Conservation (phyloP, 2,329 filamentous ascomycete genomes). For the Talaromyces islandicus region DNA sequence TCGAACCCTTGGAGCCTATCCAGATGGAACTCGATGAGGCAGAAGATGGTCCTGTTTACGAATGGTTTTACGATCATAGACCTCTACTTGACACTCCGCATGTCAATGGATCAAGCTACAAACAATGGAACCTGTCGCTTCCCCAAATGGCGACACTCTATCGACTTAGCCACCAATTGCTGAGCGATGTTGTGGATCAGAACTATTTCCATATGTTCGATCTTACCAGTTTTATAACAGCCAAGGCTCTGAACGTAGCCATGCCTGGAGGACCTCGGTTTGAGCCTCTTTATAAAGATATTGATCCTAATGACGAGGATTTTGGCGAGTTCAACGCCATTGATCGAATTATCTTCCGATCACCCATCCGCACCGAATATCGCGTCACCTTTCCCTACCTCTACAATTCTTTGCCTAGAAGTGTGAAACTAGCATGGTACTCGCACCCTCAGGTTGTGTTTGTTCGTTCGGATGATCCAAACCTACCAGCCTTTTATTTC, state of each 20-base stretch:
- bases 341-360: constrained; percentile 96
- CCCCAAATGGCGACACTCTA: constrained; percentile 96
- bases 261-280: constrained; percentile 96
- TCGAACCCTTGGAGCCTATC: constrained; percentile 93
- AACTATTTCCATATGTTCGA: constrained; percentile 99
- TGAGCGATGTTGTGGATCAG: constrained; percentile 88
- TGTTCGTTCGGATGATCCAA: constrained; percentile 77
- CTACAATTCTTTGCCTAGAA: constrained; percentile 93
- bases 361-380: constrained; percentile 91
- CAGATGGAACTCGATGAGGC: constrained; percentile 96
- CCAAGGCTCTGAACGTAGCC: constrained; percentile 93
- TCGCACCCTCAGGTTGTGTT: constrained; percentile 92
- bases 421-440: constrained; percentile 89
- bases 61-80: constrained; percentile 97
- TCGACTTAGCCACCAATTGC: constrained; percentile 79
- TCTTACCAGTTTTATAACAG: constrained; percentile 86
- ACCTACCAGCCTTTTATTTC: constrained; percentile 93
- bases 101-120: constrained; percentile 95
- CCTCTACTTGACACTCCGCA: constrained; percentile 86
- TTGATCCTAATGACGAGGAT: constrained; percentile 97
- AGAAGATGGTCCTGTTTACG: constrained; percentile 83
- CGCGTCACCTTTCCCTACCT: constrained; percentile 90
- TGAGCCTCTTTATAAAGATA: constrained; percentile 95
- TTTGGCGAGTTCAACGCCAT: constrained; percentile 99
- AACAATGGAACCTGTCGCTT: constrained; percentile 85